Conservation (phyloP, 2,329 filamentous ascomycete genomes). For the Alternaria metachromatica region DNA sequence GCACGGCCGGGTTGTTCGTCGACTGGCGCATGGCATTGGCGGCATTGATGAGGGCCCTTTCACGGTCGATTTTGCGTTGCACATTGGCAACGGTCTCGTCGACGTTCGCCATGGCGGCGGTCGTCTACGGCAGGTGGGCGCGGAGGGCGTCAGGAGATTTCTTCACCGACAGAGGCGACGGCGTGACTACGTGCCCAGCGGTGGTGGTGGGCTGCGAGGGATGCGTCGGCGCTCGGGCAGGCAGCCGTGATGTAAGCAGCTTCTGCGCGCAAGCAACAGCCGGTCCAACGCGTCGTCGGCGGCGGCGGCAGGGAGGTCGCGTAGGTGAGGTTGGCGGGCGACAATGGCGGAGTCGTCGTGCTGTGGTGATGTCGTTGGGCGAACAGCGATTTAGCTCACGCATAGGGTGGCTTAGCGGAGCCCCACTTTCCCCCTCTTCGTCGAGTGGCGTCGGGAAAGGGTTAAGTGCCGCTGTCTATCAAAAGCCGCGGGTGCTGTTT, state of each 20-base stretch:
- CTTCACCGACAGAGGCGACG: slow-evolving; percentile 35
- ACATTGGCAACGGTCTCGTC: slow-evolving; percentile 77
- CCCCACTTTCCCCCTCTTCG: slow-evolving; percentile 27
- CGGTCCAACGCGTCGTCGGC: slow-evolving; percentile 10
- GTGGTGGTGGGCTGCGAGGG: slow-evolving; percentile 25
- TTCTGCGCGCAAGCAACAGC: slow-evolving; percentile 10
- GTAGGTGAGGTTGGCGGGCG: slow-evolving; percentile 13
- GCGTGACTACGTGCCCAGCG: slow-evolving; percentile 35
- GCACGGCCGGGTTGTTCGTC: slow-evolving; percentile 90
- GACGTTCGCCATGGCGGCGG: slow-evolving; percentile 60
- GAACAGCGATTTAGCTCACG: slow-evolving; percentile 32
- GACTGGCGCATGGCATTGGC: slow-evolving; percentile 95
- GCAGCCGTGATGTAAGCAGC: slow-evolving; percentile 21
- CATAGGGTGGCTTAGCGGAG: slow-evolving; percentile 33
- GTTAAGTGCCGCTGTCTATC: slow-evolving; percentile 6
- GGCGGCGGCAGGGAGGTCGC: slow-evolving; percentile 11
- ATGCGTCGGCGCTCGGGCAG: slow-evolving; percentile 35
- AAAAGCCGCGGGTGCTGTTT: slow-evolving; percentile 3
- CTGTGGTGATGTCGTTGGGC: slow-evolving; percentile 33
- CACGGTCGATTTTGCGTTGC: slow-evolving; percentile 95
- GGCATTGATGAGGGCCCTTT: slow-evolving; percentile 92
- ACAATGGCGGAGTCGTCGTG: slow-evolving; percentile 27
- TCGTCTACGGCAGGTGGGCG: slow-evolving; percentile 18
- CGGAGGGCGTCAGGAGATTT: slow-evolving; percentile 31
- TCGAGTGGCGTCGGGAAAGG: slow-evolving; percentile 27